Conservation (phyloP, 2,329 filamentous ascomycete species). For the Samsoniella hepiali region DNA sequence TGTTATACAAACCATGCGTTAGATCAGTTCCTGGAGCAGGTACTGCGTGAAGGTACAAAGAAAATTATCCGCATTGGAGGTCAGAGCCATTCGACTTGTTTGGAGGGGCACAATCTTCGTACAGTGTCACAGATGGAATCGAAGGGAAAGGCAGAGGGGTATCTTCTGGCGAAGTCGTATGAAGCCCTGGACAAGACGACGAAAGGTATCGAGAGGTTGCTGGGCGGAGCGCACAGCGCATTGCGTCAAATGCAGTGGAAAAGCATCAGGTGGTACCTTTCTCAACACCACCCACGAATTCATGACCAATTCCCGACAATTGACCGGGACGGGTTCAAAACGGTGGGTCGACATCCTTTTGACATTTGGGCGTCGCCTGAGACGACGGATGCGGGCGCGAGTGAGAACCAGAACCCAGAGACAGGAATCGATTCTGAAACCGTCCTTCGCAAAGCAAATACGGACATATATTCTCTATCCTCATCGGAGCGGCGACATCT, state of each 20-base stretch:
- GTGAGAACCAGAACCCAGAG: not conserved
- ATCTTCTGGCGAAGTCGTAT: constrained; percentile 1
- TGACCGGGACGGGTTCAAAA: not conserved
- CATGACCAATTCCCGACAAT: not conserved
- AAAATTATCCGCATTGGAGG: constrained; percentile 58
- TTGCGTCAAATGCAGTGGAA: constrained; percentile 5
- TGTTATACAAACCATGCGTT: constrained; percentile 45
- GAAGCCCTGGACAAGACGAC: not conserved
- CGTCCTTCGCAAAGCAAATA: not conserved
- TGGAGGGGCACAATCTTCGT: constrained; percentile 9
- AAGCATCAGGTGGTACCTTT: not conserved
- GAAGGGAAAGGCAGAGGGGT: not conserved
- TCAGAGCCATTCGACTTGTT: constrained; percentile 17
- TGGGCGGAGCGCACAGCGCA: not conserved
- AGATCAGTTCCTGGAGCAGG: constrained; percentile 55
- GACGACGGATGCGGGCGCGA: not conserved
- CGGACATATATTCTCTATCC: not conserved
- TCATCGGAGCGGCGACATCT: not conserved
- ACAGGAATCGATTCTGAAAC: not conserved
- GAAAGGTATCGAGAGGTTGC: not conserved
- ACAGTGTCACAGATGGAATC: not conserved
- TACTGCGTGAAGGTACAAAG: constrained; percentile 43
- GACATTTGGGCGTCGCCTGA: constrained; percentile 11
- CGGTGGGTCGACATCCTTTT: constrained; percentile 13
- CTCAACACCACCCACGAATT: not conserved